Base-by-base conservation (phyloP, 345 rosid genomes). In the Eucalyptus microcorys region DNA sequence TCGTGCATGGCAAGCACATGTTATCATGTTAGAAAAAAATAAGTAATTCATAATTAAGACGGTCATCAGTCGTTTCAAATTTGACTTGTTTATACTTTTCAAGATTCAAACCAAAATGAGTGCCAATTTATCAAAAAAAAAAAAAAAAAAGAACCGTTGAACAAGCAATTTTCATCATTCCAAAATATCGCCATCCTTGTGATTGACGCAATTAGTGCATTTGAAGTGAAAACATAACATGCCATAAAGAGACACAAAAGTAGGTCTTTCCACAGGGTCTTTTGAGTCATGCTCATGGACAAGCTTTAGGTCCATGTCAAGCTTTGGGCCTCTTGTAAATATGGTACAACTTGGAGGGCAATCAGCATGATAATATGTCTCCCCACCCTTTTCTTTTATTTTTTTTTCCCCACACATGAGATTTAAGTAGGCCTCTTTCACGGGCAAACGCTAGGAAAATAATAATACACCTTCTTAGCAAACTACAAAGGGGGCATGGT, bases 61-160 rank as follows among this genome's bases (percentile, higher is more conserved):
- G 1, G 3, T n/a, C 16, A n/a, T 7, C 2, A 0, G 6, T 64
- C 21, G 3, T n/a, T 64, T n/a, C 8, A 7, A 64, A 64, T n/a
- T 64, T n/a, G 5, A 64, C 21, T 64, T 1, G 1, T n/a, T 64
- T 7, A n/a, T 0, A 7, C 37, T 64, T 4, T 64, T n/a, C 17
- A n/a, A n/a, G 0, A 27, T 27, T 59, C 4, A 19, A 52, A 52
- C 8, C 55, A 52, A 17, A 52, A 52, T 3, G 21, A 52, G 24
- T 2, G 21, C 14, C 55, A 17, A 17, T 15, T 50, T 50, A n/a
- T n/a, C n/a, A n/a, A n/a, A n/a, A n/a, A n/a, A n/a, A n/a, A n/a
- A n/a, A n/a, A n/a, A n/a, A n/a, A 2, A 15, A 50, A 16, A 50
- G 4, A 59, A 24, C 32, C 32, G 0, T 27, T 12, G n/a, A 59